Percentiles rank a stretch among this genome's conserved stretches.
phyloP scores from a whole-genome alignment of 345 rosid species.

The Balakata baccata region DNA sequence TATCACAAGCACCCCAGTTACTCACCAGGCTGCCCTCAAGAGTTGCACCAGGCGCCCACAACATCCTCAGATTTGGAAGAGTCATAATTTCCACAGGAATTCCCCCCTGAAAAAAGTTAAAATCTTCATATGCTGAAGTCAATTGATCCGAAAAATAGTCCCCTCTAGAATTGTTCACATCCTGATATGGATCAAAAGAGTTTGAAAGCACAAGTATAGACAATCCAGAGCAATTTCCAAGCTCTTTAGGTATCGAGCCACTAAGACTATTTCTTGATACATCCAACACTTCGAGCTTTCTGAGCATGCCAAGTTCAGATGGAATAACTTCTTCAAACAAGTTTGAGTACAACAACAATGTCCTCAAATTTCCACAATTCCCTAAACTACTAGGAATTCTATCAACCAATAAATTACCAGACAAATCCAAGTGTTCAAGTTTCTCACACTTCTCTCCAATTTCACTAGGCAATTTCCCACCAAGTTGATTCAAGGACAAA shows the following conservation, averaged over 20 bases:
- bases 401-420: slow-evolving; percentile 67
- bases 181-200: slow-evolving; percentile 44
- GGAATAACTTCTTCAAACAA: slow-evolving; percentile 77
- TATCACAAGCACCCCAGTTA: slow-evolving; percentile 70
- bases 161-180: slow-evolving; percentile 37
- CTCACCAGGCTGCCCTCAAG: slow-evolving; percentile 59
- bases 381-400: slow-evolving; percentile 69
- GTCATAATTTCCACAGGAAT: slow-evolving; percentile 53
- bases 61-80: slow-evolving; percentile 65
- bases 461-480: slow-evolving; percentile 55
- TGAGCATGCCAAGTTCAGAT: slow-evolving; percentile 56
- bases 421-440: slow-evolving; percentile 85
- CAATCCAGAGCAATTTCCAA: slow-evolving; percentile 65
- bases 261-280: slow-evolving; percentile 80
- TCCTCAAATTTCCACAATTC: slow-evolving; percentile 49
- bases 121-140: slow-evolving; percentile 53
- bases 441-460: slow-evolving; percentile 61
- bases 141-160: slow-evolving; percentile 33
- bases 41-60: slow-evolving; percentile 86
- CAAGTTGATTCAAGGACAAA: slow-evolving; percentile 55
- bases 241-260: slow-evolving; percentile 65
- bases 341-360: slow-evolving; percentile 67
- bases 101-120: slow-evolving; percentile 71
- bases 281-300: slow-evolving; percentile 79
- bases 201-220: slow-evolving; percentile 75